phyloP scores from a whole-genome alignment of 2,329 filamentous ascomycete genomes.

The Aspergillus fumigatus region DNA sequence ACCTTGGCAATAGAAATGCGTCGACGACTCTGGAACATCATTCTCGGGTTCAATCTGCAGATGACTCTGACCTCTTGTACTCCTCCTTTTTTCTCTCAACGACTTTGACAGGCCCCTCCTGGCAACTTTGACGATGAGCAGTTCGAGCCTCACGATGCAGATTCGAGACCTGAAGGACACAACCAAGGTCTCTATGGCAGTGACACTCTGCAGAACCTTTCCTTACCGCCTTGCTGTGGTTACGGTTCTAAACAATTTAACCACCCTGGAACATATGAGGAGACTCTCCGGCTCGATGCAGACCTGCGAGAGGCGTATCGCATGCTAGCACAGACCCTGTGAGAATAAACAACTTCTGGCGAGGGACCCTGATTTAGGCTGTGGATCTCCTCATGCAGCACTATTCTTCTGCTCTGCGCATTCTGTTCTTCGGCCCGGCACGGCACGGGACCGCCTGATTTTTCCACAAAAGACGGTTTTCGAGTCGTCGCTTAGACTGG shows the following conservation, averaged over 20 bases:
- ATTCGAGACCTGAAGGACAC: slow-evolving; percentile 20
- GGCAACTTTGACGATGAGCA: slow-evolving; percentile 40
- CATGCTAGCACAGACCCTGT: slow-evolving; percentile 29
- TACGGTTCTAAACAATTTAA: too few species aligned
- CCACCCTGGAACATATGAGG: too few species aligned
- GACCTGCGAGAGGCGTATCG: slow-evolving; percentile 46
- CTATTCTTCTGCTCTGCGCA: slow-evolving; percentile 26
- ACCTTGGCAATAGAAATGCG: slow-evolving; percentile 22
- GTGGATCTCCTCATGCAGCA: slow-evolving; percentile 27
- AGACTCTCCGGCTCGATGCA: slow-evolving; percentile 24
- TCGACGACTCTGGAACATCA: slow-evolving; percentile 28
- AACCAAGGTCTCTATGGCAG: slow-evolving; percentile 34
- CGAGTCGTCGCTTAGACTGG: slow-evolving; percentile 48
- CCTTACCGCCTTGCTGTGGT: slow-evolving; percentile 28
- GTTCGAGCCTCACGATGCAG: slow-evolving; percentile 24
- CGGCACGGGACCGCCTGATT: slow-evolving; percentile 30
- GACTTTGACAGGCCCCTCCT: slow-evolving; percentile 36
- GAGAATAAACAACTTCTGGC: slow-evolving; percentile 3
- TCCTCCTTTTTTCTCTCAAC: slow-evolving; percentile 30
- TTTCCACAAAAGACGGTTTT: slow-evolving; percentile 49
- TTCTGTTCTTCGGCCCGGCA: slow-evolving; percentile 21
- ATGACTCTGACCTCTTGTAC: slow-evolving; percentile 33
- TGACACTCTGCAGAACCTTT: slow-evolving; percentile 34
- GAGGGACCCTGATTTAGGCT: slow-evolving; percentile 3
- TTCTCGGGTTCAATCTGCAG: slow-evolving; percentile 36